Conservation (phyloP, 768 basidiomycete species). For the Psilocybe tampanensis region DNA sequence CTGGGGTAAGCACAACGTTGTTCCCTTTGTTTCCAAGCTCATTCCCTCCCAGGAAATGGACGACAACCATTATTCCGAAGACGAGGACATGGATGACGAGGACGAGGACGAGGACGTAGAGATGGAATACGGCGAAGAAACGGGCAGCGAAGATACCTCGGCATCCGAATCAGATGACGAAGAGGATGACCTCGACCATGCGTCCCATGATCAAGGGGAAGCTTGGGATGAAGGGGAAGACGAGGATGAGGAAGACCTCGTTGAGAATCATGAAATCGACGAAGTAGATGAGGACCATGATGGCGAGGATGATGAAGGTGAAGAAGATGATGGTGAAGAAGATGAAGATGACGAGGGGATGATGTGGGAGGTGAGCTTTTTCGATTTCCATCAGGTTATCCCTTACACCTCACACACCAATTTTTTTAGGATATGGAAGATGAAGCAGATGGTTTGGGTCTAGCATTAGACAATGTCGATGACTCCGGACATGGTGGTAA, state of each 20-base stretch:
- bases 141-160: conserved; percentile 81
- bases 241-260: conserved; percentile 68
- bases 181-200: conserved; percentile 65
- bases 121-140: conserved; percentile 85
- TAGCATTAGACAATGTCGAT: conserved; percentile 52
- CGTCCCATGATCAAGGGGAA: conserved; percentile 56
- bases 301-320: conserved; percentile 46
- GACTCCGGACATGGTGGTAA: conserved; percentile 66
- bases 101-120: conserved; percentile 87
- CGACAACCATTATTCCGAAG: conserved; percentile 65
- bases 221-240: conserved; percentile 73
- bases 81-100: conserved; percentile 81
- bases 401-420: not conserved
- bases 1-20: conserved; percentile 62
- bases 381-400: not conserved
- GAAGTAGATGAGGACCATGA: conserved; percentile 56
- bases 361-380: conserved; percentile 36
- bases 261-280: conserved; percentile 52
- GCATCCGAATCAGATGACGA: conserved; percentile 71
- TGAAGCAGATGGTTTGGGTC: conserved; percentile 44
- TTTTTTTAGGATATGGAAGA: conserved; percentile 53
- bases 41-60: conserved; percentile 73
- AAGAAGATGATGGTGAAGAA: conserved; percentile 24
- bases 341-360: conserved; percentile 33
- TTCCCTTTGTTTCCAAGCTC: conserved; percentile 12